A percentile compares a stretch with the other conserved stretches of the same genome.
phyloP scores from a whole-genome alignment of 257 asterid genomes.

The Hygrophila difformis region DNA sequence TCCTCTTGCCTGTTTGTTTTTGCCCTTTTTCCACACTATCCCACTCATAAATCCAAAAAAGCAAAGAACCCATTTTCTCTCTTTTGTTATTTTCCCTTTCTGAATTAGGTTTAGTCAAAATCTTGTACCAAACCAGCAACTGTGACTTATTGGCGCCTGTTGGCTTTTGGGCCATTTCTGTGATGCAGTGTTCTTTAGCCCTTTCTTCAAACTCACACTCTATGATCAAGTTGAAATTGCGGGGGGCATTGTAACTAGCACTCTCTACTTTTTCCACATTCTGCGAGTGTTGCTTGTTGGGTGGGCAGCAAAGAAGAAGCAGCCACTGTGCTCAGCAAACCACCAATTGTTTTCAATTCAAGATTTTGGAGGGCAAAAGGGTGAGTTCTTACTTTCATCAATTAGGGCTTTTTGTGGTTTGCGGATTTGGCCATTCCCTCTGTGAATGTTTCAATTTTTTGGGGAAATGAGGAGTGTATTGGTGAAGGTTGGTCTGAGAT shows the following conservation, averaged over 20 bases:
- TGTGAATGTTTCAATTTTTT: conserved; percentile 15
- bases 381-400: too few species aligned
- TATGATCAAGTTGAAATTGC: conserved; percentile 26
- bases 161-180: conserved; percentile 26
- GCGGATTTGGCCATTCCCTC: not conserved
- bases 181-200: conserved; percentile 21
- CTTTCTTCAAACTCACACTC: conserved; percentile 27
- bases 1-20: too few species aligned
- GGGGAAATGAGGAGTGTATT: conserved; percentile 25
- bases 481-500: conserved; percentile 33
- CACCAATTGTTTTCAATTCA: too few species aligned
- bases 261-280: too few species aligned
- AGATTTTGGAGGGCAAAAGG: too few species aligned
- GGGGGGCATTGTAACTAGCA: conserved; percentile 16
- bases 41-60: conserved; percentile 19
- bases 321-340: too few species aligned
- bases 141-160: conserved; percentile 17
- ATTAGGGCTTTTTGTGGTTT: too few species aligned
- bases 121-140: conserved; percentile 33
- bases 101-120: conserved; percentile 32
- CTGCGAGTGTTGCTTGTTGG: too few species aligned
- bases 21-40: conserved; percentile 4
- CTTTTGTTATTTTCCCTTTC: conserved; percentile 23
- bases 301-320: too few species aligned
- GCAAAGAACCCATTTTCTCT: not conserved